Evolutionary conservation across 1,139 yeast species (phyloP), one percentile per base, ranked within the genome.

Genomic region (Kodamaea fungicola): DNA sequence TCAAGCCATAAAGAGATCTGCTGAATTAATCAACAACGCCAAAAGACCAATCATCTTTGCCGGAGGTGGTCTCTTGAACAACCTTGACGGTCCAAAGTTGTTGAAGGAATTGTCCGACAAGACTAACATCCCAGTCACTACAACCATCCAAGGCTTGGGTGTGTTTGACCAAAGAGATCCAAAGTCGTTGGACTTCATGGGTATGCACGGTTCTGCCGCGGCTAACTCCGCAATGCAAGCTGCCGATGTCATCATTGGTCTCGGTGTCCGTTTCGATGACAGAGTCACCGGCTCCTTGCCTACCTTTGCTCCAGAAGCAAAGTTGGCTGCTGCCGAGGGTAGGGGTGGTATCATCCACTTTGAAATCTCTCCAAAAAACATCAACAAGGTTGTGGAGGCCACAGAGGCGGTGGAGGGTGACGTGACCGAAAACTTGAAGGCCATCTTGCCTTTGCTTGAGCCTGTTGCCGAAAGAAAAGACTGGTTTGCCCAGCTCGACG

Each of bases 401-500:
- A 89, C 95, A 41, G 96, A 88, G 60, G 97, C 97, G 36, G 76
- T 92, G 43, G 97, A 92, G 69, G 98, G 98, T 59, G 97, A 92
- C 60, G 96, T 90, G 24, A 77, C 95, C 29, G 68, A 73, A 46
- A 90, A 88, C 63, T 75, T 92, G 59, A 76, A 75, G 49, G 64
- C 76, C 42, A 76, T 92, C 60, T 61, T 89, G 43, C 95, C 95
- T 36, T 70, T 81, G 49, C 74, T 89, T 30, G 64, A 79, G 35
- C 56, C 72, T 10, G 87, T 85, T 29, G 42, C 50, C 8, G 68
- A 61, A 45, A 84, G 97, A 67, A 71, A 79, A 27, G 85, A 78
- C 42, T 92, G 98, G 98, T 76, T 87, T 57, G 67, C 64, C 21
- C 73, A 75, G 61, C 75, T 92, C 49, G 67, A 76, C 42, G 78